Percentiles rank a stretch among this genome's conserved stretches.
phyloP scores from a whole-genome alignment of 83 land plant species.

The Isoetes engelmannii region DNA sequence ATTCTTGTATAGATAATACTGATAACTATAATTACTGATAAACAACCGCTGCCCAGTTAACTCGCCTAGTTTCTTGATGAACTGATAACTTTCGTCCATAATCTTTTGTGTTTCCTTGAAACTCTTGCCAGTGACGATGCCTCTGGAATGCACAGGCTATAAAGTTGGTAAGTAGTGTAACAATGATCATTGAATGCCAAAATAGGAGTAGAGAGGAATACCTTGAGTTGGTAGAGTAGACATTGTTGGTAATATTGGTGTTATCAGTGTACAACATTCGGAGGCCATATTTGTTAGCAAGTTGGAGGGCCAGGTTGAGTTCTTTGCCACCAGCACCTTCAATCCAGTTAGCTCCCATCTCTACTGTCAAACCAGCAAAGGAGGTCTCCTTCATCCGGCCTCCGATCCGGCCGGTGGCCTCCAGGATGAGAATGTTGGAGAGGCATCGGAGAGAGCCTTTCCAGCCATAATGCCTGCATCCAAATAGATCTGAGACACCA shows the following conservation, averaged over 20 bases:
- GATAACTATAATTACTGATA: too few relatives aligned
- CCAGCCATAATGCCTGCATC: neutral
- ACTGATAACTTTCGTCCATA: too few relatives aligned
- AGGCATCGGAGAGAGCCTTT: neutral
- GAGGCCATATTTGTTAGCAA: slow-evolving; percentile 2
- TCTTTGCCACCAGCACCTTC: neutral
- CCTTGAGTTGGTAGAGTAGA: neutral
- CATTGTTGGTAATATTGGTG: neutral
- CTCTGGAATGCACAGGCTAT: too few relatives aligned
- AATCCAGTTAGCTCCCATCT: slow-evolving; percentile 7
- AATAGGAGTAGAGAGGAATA: too few relatives aligned
- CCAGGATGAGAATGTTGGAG: neutral
- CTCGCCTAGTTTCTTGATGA: too few relatives aligned
- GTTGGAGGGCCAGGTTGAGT: neutral
- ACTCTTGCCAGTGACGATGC: too few relatives aligned
- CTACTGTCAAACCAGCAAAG: slow-evolving; percentile 2
- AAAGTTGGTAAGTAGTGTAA: too few relatives aligned
- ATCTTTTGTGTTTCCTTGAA: too few relatives aligned
- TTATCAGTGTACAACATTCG: neutral
- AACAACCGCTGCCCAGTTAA: too few relatives aligned
- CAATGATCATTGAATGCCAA: too few relatives aligned
- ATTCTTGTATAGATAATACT: too few relatives aligned
- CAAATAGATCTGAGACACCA: too few relatives aligned
- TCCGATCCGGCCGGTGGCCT: neutral
- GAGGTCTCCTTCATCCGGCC: neutral